Evolutionary conservation across 2,329 filamentous ascomycete genomes (phyloP).

Genomic region (Hypoxylon sp.): DNA sequence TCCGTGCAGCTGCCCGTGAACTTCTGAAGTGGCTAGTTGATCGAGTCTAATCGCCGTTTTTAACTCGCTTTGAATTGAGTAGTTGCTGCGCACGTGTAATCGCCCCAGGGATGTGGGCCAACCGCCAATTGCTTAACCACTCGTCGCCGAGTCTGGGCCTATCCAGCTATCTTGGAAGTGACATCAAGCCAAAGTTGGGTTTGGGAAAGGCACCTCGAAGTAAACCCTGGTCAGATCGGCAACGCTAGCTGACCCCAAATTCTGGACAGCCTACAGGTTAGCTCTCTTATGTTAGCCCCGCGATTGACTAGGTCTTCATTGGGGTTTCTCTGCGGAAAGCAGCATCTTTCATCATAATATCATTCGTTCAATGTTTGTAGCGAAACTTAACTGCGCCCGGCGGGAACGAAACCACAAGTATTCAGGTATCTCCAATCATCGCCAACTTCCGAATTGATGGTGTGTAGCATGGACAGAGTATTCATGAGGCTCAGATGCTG

Average conservation of each 20-base stretch:
- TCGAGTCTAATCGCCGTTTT: conserved; percentile 15
- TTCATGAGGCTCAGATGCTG: conserved; percentile 41
- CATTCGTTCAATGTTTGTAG: conserved; percentile 20
- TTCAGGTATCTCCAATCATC: conserved; percentile 27
- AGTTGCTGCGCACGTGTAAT: conserved; percentile 14
- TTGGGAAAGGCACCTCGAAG: conserved; percentile 18
- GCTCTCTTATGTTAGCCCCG: conserved; percentile 17
- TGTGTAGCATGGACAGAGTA: conserved; percentile 22
- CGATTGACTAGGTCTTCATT: conserved; percentile 18
- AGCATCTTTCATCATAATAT: conserved; percentile 16
- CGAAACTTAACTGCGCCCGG: conserved; percentile 29
- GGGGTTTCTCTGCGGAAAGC: conserved; percentile 13
- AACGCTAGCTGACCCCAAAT: conserved; percentile 35
- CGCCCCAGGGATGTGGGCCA: not conserved
- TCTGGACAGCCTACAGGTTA: conserved; percentile 12
- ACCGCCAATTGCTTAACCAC: not conserved
- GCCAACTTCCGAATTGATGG: conserved; percentile 8
- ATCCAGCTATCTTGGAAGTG: not conserved
- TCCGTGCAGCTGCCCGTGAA: not conserved
- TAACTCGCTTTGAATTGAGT: conserved; percentile 15
- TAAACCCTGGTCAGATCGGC: conserved; percentile 37
- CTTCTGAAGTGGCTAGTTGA: not conserved
- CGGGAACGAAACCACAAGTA: conserved; percentile 27
- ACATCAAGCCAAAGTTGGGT: conserved; percentile 15
- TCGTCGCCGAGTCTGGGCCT: conserved; percentile 4